phyloP scores from a whole-genome alignment of 257 asterid genomes.

The Thymus quinquecostatus region DNA sequence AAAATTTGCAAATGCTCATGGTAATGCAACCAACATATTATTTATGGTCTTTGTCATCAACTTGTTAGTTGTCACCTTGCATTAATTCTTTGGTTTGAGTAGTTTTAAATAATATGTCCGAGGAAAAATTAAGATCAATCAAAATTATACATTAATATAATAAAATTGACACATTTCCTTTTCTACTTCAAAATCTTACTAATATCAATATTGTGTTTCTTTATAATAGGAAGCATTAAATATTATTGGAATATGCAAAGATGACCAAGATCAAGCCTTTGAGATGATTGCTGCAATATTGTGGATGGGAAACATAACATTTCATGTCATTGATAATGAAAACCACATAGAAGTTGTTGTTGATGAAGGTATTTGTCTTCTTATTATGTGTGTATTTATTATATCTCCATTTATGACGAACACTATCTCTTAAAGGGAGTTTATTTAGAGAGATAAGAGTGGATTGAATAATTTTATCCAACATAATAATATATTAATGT shows the following conservation, averaged over 20 bases:
- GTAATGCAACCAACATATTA: conserved; percentile 39
- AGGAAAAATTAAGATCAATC: neutral
- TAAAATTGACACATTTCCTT: conserved; percentile 14
- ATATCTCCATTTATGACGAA: neutral
- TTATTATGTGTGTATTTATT: neutral
- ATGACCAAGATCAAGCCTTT: conserved; percentile 73
- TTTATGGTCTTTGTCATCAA: neutral
- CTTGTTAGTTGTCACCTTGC: conserved; percentile 17
- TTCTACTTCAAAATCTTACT: conserved; percentile 30
- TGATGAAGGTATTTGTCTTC: conserved; percentile 71
- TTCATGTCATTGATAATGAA: conserved; percentile 65
- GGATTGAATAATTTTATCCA: too few species aligned
- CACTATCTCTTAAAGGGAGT: too few species aligned
- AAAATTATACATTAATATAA: neutral
- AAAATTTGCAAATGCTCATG: conserved; percentile 63
- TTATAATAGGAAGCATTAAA: conserved; percentile 72
- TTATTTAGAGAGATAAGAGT: too few species aligned
- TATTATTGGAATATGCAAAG: conserved; percentile 63
- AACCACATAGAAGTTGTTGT: conserved; percentile 69
- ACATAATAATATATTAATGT: too few species aligned
- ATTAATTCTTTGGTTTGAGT: conserved; percentile 18
- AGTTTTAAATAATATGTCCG: conserved; percentile 12
- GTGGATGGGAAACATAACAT: conserved; percentile 96
- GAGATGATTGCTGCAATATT: conserved; percentile 89
- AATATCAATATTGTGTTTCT: conserved; percentile 27